A percentile compares a stretch with the other conserved stretches of the same genome.
These are phyloP conservation scores for Knoxdaviesia proteae DNA, from an alignment of 2,329 filamentous ascomycete species.

Conservation along the genomic window DNA sequence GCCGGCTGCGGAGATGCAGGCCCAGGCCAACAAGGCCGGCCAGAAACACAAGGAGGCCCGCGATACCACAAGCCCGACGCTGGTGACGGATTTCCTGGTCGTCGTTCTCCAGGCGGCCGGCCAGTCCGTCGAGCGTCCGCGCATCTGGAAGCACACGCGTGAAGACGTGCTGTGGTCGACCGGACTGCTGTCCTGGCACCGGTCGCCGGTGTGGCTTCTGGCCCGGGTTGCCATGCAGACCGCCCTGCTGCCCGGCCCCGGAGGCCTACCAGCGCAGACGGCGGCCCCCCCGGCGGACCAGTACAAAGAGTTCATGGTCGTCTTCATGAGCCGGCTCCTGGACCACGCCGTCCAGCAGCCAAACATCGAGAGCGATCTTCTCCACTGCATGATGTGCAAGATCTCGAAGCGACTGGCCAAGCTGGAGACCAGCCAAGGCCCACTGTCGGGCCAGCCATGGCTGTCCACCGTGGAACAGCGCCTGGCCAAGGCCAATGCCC, in stretches of 20 bases:
- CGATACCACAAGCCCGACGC: conserved; percentile 25
- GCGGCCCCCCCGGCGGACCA: background rate
- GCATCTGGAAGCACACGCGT: conserved; percentile 28
- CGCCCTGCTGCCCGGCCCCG: conserved; percentile 3
- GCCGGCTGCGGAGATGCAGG: conserved; percentile 4
- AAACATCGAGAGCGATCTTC: conserved; percentile 8
- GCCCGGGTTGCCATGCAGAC: conserved; percentile 29
- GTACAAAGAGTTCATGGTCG: conserved; percentile 32
- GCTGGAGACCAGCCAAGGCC: conserved; percentile 7
- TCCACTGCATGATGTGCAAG: conserved; percentile 22
- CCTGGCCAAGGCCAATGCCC: conserved; percentile 2
- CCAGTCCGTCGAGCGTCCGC: conserved; percentile 4
- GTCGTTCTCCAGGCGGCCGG: conserved; percentile 19
- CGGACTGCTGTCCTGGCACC: conserved; percentile 20
- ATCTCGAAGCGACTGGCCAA: conserved; percentile 20
- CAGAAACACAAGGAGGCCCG: conserved; percentile 17
- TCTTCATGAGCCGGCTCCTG: conserved; percentile 19
- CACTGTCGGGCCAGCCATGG: background rate
- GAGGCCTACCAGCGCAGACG: background rate
- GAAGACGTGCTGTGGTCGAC: conserved; percentile 28
- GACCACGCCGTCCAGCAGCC: conserved; percentile 4
- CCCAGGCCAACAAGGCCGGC: conserved; percentile 15
- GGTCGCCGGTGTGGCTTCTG: conserved; percentile 33
- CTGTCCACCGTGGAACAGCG: conserved; percentile 1
- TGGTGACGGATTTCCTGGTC: conserved; percentile 27